Conservation (phyloP, 2,329 filamentous ascomycete species). For the Tympanopsis confertula region DNA sequence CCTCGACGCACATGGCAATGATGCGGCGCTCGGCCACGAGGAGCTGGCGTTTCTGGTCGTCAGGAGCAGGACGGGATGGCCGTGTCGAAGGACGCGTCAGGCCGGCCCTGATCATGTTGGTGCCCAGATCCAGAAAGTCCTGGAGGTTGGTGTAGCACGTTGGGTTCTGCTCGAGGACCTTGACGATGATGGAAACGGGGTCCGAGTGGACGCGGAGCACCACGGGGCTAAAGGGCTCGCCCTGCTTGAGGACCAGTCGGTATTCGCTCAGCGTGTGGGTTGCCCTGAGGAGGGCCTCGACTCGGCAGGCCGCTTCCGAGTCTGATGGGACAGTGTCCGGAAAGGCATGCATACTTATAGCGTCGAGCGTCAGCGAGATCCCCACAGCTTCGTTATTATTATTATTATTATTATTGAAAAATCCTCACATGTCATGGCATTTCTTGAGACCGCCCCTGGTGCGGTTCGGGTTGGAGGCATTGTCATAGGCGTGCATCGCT, state of each 20-base stretch:
- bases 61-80: conserved; percentile 14
- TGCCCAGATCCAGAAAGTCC: conserved; percentile 59
- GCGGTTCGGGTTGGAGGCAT: conserved; percentile 70
- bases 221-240: conserved; percentile 69
- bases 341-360: conserved; percentile 48
- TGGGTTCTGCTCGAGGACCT: conserved; percentile 64
- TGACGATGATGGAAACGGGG: conserved; percentile 61
- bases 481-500: conserved; percentile 65
- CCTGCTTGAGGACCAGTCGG: conserved; percentile 66
- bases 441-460: conserved; percentile 67
- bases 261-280: conserved; percentile 70
- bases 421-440: conserved; percentile 63
- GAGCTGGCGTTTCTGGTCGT: conserved; percentile 13
- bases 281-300: conserved; percentile 55
- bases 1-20: conserved; percentile 70
- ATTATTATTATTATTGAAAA: not conserved
- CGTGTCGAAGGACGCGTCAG: conserved; percentile 28
- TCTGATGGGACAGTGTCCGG: conserved; percentile 41
- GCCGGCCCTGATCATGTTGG: conserved; percentile 52
- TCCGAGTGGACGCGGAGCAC: conserved; percentile 67
- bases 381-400: not conserved
- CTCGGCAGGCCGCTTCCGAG: conserved; percentile 35
- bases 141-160: conserved; percentile 65
- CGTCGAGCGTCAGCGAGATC: not conserved
- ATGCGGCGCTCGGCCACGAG: conserved; percentile 50